Evolutionary conservation across 2,329 filamentous ascomycete species (phyloP).

Genomic region (Botrytis cinerea): DNA sequence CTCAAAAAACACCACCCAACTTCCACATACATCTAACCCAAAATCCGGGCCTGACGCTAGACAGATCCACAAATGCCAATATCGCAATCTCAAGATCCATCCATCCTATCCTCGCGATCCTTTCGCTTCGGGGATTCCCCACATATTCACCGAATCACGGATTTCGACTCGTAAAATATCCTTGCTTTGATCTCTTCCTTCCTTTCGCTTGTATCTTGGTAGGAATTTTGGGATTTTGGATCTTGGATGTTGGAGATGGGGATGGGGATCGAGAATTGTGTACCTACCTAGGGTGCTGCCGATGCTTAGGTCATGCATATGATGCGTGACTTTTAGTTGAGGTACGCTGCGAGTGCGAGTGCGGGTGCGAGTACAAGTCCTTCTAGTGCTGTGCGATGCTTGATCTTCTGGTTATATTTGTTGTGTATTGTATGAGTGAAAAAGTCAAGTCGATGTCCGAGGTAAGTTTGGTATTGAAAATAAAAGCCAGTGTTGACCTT

Average conservation of each 20-base stretch:
- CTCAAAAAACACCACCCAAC: not conserved
- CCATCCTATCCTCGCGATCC: slow-evolving; percentile 1
- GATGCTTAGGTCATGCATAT: not conserved
- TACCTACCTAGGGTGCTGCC: not conserved
- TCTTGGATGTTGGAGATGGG: not conserved
- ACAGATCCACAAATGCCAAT: not conserved
- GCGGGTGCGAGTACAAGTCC: not conserved
- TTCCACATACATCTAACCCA: not conserved
- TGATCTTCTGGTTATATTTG: not conserved
- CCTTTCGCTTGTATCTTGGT: not conserved
- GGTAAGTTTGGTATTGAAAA: not conserved
- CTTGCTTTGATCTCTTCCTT: not conserved
- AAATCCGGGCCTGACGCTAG: not conserved
- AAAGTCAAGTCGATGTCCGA: not conserved
- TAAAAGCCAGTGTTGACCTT: not conserved
- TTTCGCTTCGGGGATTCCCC: not conserved
- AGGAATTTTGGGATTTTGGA: not conserved
- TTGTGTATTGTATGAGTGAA: not conserved
- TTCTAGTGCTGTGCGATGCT: not conserved
- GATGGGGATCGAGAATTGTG: not conserved
- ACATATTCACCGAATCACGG: not conserved
- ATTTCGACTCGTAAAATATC: not conserved
- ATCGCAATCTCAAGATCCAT: not conserved
- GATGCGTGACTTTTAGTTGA: not conserved
- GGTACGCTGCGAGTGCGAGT: not conserved